Evolutionary conservation across 139 green algal genomes (phyloP), one percentile per base, ranked within the genome.

Genomic region (Deuterostichococcus epilithicus): DNA sequence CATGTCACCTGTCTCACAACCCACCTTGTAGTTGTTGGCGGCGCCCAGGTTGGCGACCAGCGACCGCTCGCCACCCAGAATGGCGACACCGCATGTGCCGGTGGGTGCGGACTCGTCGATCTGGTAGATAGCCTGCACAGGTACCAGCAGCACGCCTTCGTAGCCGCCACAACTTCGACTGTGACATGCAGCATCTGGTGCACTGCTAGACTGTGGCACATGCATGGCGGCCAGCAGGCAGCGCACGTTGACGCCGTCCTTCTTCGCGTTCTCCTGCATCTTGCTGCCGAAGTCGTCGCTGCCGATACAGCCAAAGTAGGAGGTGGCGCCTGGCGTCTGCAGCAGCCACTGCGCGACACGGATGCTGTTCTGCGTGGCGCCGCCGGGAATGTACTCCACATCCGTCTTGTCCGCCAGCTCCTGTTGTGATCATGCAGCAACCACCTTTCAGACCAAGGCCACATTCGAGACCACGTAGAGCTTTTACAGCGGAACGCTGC

Each of bases 291-390:
- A 98, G 32, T 97, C 88, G 78, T 99, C 96, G n/a, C 93, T 82
- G 52, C 96, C 96, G 45, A 99, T 90, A 81, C 90, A 98, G n/a
- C 96, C 96, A 79, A 99, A 94, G 89, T 98, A 99, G 37, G 89
- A 82, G 39, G 88, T 92, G 33, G 96, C 91, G 15, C 91, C 84
- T 0, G 91, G 86, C 25, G 89, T 83, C 68, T 89, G 78, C 65
- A 99, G 87, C 94, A 99, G 97, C 96, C 96, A 99, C 86, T 99
- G 96, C 38, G 92, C 92, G n/a, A 99, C 86, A 36, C 96, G 91
- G 39, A 97, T 97, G 44, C 86, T 91, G 88, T 99, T 99, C 81
- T 99, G 96, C 25, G 96, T 99, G 44, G 96, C 96, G 33, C 96
- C 96, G 38, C 96, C 96, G 18, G 96, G 91, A 73, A 99, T 97